These are phyloP conservation scores for Ilyonectria destructans DNA, from an alignment of 2,329 filamentous ascomycete genomes.

Conservation along the genomic window DNA sequence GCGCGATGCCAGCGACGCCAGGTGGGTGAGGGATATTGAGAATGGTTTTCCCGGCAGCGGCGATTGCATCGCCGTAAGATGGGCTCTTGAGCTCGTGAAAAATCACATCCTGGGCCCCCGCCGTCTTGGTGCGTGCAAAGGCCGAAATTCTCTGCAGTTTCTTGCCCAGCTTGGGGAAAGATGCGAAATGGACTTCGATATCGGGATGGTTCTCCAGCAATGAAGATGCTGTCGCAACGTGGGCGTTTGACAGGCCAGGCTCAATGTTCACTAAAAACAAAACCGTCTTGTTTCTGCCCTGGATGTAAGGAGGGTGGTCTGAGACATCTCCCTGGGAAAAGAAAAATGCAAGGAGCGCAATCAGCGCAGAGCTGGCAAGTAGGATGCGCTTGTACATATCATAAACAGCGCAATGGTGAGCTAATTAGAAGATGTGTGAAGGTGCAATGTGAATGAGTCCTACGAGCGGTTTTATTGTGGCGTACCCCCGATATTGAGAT, in stretches of 20 bases:
- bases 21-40: conserved; percentile 42
- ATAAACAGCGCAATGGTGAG: neutral
- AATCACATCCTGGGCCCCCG: conserved; percentile 41
- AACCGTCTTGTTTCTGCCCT: conserved; percentile 51
- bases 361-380: neutral
- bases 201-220: conserved; percentile 53
- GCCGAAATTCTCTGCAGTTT: conserved; percentile 37
- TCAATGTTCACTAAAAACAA: conserved; percentile 55
- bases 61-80: conserved; percentile 37
- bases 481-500: no score
- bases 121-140: conserved; percentile 28
- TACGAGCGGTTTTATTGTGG: no score
- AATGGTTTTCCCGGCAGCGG: conserved; percentile 22
- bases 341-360: neutral
- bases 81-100: conserved; percentile 49
- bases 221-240: conserved; percentile 54
- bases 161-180: conserved; percentile 44
- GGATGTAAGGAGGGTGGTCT: conserved; percentile 15
- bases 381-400: neutral
- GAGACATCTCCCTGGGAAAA: neutral
- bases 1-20: conserved; percentile 38
- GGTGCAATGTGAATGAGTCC: no score
- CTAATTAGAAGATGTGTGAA: no score
- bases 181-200: conserved; percentile 56
- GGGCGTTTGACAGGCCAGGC: conserved; percentile 57